These are phyloP conservation scores for Capillidium heterosporum DNA, from an alignment of 371 early-diverging fungal species.

Conservation along the genomic window DNA sequence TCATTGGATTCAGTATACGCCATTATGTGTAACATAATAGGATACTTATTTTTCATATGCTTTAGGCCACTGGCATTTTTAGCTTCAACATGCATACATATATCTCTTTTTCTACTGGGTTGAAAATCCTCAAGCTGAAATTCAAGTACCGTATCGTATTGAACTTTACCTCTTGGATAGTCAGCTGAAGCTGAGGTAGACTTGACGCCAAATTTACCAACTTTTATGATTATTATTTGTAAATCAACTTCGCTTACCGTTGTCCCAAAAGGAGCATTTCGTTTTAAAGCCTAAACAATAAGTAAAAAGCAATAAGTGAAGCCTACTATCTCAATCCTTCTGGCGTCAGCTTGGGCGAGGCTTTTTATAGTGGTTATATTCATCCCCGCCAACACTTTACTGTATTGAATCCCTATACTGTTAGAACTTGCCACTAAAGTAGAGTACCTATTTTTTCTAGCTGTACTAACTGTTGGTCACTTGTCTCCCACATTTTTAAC, in stretches of 20 bases:
- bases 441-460: conserved; percentile 3
- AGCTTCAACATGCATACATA: too few relatives aligned
- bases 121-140: not conserved
- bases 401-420: not conserved
- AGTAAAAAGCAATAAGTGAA: not conserved
- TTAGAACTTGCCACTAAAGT: not conserved
- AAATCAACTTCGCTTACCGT: not conserved
- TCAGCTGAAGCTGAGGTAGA: not conserved
- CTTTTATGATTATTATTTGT: not conserved
- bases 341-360: not conserved
- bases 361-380: not conserved
- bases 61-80: too few relatives aligned
- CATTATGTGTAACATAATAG: not conserved
- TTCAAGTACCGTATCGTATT: not conserved
- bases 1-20: not conserved
- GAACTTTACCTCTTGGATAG: not conserved
- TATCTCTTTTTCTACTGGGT: not conserved
- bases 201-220: too few relatives aligned
- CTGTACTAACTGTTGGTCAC: not conserved
- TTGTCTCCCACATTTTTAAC: not conserved
- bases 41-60: not conserved
- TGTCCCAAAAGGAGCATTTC: conserved; percentile 6
- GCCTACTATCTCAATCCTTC: conserved; percentile 4
- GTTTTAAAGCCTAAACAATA: not conserved
- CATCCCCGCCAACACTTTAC: not conserved